Evolutionary conservation across 2,329 filamentous ascomycete species (phyloP), one percentile per base, ranked within the genome.

Genomic region (Sphaerulina vaccinii): DNA sequence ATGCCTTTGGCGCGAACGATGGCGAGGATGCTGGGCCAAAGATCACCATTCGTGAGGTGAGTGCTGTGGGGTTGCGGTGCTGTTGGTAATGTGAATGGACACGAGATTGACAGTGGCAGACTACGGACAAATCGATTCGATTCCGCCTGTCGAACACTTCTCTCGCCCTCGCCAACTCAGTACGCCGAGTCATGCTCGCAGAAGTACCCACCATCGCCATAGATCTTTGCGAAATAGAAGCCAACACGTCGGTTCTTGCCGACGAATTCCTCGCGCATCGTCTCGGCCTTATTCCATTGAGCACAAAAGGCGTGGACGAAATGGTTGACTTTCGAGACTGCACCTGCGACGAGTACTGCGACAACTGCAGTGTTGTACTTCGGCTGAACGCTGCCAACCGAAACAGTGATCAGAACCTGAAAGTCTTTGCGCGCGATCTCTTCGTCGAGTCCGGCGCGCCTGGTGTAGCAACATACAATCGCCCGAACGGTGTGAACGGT

Each of bases 231-330:
- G 90, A 97, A 71, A 85, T 99, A 60, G 86, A 95, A 67, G 82
- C 81, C 65, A 99, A 99, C 77, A 95, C 87, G 52, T 95, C 91
- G n/a, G 91, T 96, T 3, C 83, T 97, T 11, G 88, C 92, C 55
- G 92, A 99, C 72, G 92, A 99, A 73, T 96, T 97, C 72, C 85
- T 99, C 61, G 87, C 89, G 42, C 92, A 97, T 72, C 87, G 92
- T 39, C 81, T 99, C 11, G 92, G 93, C 24, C 83, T 97, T 40
- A 84, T 97, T 51, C 93, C 93, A 1, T 82, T 99, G 41, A 85
- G 87, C 69, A 88, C 89, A 52, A 88, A 88, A 66, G 87, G 88
- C 67, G 85, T 92, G 63, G 88, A 91, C 60, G 79, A 84, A 44
- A 81, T 97, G 57, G 79, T 87, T 58, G 96, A 96, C 75, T 87